A percentile compares a stretch with the other conserved stretches of the same genome.
These are phyloP conservation scores for Calonectria hawksworthii DNA, from an alignment of 2,329 filamentous ascomycete species.

Conservation along the genomic window DNA sequence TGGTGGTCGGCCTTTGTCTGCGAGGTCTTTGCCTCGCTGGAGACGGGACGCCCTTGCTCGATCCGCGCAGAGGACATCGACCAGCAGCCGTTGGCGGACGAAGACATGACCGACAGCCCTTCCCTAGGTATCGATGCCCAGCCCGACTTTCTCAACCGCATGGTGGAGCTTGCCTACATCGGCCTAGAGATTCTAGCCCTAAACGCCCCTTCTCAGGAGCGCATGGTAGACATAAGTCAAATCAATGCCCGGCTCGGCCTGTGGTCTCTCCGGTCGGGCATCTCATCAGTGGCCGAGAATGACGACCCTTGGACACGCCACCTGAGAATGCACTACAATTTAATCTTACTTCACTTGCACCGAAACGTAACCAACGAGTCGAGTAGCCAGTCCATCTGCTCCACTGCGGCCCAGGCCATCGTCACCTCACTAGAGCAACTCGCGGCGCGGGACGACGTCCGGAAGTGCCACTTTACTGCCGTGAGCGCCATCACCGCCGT, in stretches of 20 bases:
- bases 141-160: slow-evolving; percentile 40
- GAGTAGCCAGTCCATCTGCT: slow-evolving; percentile 42
- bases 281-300: slow-evolving; percentile 40
- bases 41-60: slow-evolving; percentile 41
- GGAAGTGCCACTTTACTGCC: slow-evolving; percentile 44
- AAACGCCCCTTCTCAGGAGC: slow-evolving; percentile 36
- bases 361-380: slow-evolving; percentile 32
- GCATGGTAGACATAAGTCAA: slow-evolving; percentile 33
- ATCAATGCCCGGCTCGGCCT: slow-evolving; percentile 42
- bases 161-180: slow-evolving; percentile 42
- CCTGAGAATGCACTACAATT: slow-evolving; percentile 44
- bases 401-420: slow-evolving; percentile 42
- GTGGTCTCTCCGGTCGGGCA: slow-evolving; percentile 42
- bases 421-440: slow-evolving; percentile 41
- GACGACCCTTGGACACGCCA: slow-evolving; percentile 40
- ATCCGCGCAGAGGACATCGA: slow-evolving; percentile 43
- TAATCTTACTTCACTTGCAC: slow-evolving; percentile 40
- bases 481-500: slow-evolving; percentile 43
- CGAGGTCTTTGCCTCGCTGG: slow-evolving; percentile 40
- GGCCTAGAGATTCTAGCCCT: slow-evolving; percentile 40
- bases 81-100: slow-evolving; percentile 34
- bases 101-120: slow-evolving; percentile 32
- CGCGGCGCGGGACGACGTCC: slow-evolving; percentile 33
- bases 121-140: slow-evolving; percentile 6
- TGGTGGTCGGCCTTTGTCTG: slow-evolving; percentile 45